Evolutionary conservation across 495 filamentous ascomycete genomes (phyloP).

Genomic region (Aspergillus biplanus): DNA sequence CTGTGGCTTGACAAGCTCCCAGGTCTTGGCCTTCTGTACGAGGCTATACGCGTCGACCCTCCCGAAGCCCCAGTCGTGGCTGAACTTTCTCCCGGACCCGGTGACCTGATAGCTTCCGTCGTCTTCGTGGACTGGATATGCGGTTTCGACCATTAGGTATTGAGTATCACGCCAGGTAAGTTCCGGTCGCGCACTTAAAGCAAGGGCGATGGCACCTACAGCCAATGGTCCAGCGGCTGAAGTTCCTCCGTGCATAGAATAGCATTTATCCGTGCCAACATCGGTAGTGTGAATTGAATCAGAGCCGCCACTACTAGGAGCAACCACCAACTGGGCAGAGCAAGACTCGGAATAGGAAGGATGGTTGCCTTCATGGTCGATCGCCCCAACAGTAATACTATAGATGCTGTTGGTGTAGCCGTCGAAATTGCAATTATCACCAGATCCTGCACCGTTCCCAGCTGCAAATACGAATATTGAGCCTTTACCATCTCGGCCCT

Average conservation of each 20-base stretch:
- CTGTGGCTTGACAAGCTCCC: slow-evolving; percentile 93
- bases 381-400: slow-evolving; percentile 93
- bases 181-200: slow-evolving; percentile 81
- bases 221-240: slow-evolving; percentile 93
- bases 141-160: slow-evolving; percentile 83
- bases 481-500: slow-evolving; percentile 80
- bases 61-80: slow-evolving; percentile 93
- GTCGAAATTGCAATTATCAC: slow-evolving; percentile 99
- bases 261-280: slow-evolving; percentile 82
- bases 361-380: slow-evolving; percentile 82
- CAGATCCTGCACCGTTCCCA: slow-evolving; percentile 84
- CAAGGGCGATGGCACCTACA: slow-evolving; percentile 92
- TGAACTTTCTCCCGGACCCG: slow-evolving; percentile 80
- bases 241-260: slow-evolving; percentile 83
- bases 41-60: slow-evolving; percentile 88
- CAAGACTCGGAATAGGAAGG: slow-evolving; percentile 95
- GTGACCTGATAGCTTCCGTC: slow-evolving; percentile 81
- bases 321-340: slow-evolving; percentile 92
- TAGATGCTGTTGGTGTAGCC: slow-evolving; percentile 99
- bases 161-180: slow-evolving; percentile 95
- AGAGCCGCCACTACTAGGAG: slow-evolving; percentile 88
- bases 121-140: slow-evolving; percentile 75
- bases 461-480: slow-evolving; percentile 97
- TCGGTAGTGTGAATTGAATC: slow-evolving; percentile 97
- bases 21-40: slow-evolving; percentile 83